Conservation (phyloP, 73 alveolate genomes). For the Diophrys appendiculata region DNA sequence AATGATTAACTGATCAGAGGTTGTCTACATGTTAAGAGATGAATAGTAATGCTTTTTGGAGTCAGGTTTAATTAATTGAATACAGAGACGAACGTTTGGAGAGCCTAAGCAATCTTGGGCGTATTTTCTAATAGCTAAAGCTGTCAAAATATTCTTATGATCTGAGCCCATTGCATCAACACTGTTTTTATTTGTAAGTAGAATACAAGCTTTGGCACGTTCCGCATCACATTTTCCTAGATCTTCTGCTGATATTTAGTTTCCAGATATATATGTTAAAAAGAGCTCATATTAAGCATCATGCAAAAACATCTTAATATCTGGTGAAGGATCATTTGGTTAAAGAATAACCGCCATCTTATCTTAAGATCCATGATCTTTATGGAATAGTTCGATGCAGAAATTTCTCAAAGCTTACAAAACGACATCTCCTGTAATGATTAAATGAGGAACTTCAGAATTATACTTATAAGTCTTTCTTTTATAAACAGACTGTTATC, state of each 20-base stretch:
- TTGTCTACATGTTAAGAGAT: constrained; percentile 60
- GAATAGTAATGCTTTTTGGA: constrained; percentile 86
- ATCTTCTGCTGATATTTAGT: constrained; percentile 73
- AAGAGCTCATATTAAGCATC: constrained; percentile 85
- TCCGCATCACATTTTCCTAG: constrained; percentile 87
- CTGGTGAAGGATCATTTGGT: constrained; percentile 88
- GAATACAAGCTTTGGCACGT: constrained; percentile 84
- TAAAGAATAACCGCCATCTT: constrained; percentile 90
- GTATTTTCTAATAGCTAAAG: constrained; percentile 87
- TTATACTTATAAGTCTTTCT: constrained; percentile 86
- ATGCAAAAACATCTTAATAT: constrained; percentile 87
- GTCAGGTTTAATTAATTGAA: constrained; percentile 95
- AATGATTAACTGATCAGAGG: constrained; percentile 70
- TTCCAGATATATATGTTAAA: constrained; percentile 87
- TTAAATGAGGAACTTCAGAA: constrained; percentile 94
- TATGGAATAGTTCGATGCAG: constrained; percentile 94
- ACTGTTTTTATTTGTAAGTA: constrained; percentile 88
- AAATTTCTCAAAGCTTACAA: constrained; percentile 83
- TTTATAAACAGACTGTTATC: constrained; percentile 86
- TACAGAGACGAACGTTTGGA: constrained; percentile 73
- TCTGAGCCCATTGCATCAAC: constrained; percentile 89
- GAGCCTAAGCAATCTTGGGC: constrained; percentile 77
- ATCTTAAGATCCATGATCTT: constrained; percentile 93
- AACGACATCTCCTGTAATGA: constrained; percentile 89
- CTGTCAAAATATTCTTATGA: constrained; percentile 91